Evolutionary conservation across 1,139 yeast genomes (phyloP).

Genomic region (Pichia sp.): DNA sequence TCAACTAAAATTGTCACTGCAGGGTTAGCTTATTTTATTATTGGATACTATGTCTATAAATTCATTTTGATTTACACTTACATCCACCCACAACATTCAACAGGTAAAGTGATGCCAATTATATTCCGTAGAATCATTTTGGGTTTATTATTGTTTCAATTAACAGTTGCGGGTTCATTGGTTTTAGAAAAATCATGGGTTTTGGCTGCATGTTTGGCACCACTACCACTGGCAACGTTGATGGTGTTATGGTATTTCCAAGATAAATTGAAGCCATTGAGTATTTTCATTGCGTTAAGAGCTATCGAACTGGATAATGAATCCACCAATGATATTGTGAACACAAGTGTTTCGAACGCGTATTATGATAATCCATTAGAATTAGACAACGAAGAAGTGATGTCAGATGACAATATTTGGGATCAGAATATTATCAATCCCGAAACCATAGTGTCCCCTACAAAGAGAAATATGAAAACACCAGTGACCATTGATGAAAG

Average conservation of each 20-base stretch:
- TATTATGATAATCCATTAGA: background rate
- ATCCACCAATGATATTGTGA: too few species aligned
- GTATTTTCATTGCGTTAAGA: conserved; percentile 82
- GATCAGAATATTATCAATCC: background rate
- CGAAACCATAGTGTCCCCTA: background rate
- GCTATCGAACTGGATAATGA: conserved; percentile 40
- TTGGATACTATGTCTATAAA: conserved; percentile 78
- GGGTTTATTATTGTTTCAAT: conserved; percentile 73
- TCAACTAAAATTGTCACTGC: conserved; percentile 73
- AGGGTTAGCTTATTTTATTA: conserved; percentile 68
- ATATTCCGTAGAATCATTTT: conserved; percentile 70
- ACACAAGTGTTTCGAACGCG: too few species aligned
- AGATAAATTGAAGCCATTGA: conserved; percentile 74
- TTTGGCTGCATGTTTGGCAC: conserved; percentile 68
- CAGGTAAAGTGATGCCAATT: conserved; percentile 87
- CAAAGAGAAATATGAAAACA: conserved; percentile 4
- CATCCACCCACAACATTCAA: conserved; percentile 87
- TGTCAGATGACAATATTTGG: conserved; percentile 5
- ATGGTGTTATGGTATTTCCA: conserved; percentile 79
- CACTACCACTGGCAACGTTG: conserved; percentile 69
- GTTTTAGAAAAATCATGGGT: conserved; percentile 77
- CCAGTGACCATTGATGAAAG: conserved; percentile 51
- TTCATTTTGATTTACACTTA: conserved; percentile 77
- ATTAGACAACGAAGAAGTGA: background rate
- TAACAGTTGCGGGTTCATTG: conserved; percentile 90